Conservation (phyloP, 148 eudicot genomes). For the Rhododendron molle region DNA sequence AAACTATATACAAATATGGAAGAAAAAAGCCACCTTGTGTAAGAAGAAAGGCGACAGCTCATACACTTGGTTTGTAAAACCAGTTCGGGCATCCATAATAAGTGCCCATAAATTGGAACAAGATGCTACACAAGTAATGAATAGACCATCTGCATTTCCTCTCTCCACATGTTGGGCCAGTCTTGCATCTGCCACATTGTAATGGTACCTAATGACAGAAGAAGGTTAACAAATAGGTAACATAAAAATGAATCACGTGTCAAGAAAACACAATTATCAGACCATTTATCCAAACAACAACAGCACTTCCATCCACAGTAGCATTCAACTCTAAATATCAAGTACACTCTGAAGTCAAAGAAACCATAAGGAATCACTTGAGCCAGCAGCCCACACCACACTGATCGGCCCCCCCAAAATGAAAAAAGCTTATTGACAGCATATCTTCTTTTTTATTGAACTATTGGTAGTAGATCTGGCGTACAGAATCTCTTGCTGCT, state of each 20-base stretch:
- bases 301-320: background rate
- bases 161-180: constrained; percentile 81
- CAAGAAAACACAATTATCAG: background rate
- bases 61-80: constrained; percentile 64
- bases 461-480: background rate
- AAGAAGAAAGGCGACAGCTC: constrained; percentile 73
- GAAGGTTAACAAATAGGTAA: background rate
- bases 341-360: background rate
- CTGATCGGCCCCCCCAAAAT: background rate
- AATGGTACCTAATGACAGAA: constrained; percentile 59
- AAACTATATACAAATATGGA: background rate
- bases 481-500: background rate
- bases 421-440: background rate
- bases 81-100: constrained; percentile 94
- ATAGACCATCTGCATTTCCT: constrained; percentile 75
- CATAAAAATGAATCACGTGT: background rate
- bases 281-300: background rate
- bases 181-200: constrained; percentile 83
- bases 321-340: background rate
- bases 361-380: background rate
- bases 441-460: background rate
- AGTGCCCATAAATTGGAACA: constrained; percentile 84
- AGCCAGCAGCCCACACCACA: background rate
- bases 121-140: constrained; percentile 74
- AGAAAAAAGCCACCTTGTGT: constrained; percentile 54